These are phyloP conservation scores for Eucalyptus regnans DNA, from an alignment of 345 rosid species.

Conservation along the genomic window DNA sequence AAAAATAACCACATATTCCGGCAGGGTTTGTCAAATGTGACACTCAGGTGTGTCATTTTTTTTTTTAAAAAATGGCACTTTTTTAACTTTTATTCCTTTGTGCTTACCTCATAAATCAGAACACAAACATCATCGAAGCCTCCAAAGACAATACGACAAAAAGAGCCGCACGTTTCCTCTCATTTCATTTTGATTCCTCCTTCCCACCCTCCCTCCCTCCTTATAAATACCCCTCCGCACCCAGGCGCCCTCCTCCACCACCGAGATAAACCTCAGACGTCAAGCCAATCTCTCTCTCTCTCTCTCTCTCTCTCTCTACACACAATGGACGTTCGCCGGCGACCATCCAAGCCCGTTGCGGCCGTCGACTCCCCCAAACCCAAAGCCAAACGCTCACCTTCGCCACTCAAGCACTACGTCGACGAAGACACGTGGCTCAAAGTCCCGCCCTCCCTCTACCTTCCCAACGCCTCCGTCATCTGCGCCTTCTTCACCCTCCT, in stretches of 20 bases:
- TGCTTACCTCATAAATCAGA: not conserved
- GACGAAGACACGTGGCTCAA: no score
- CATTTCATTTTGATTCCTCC: not conserved
- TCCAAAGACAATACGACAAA: not conserved
- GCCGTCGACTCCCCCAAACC: not conserved
- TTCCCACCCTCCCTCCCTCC: not conserved
- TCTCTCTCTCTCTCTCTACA: no score
- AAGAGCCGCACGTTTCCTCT: not conserved
- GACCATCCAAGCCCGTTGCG: not conserved
- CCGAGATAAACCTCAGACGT: not conserved
- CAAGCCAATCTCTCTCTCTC: not conserved
- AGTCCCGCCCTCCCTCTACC: not conserved
- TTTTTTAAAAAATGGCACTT: no score
- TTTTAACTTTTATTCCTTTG: no score
- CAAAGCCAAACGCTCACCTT: no score
- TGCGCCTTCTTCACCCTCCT: constrained; percentile 18
- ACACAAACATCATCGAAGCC: not conserved
- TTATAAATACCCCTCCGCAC: not conserved
- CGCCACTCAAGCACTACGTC: no score
- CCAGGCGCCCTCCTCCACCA: not conserved
- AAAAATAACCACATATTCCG: no score
- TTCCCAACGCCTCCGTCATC: constrained; percentile 15
- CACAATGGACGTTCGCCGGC: not conserved
- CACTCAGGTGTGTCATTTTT: accelerated
- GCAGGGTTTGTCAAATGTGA: accelerated